Conservation (phyloP, 192 early-diverging fungal genomes). For the Funneliformis geosporum region DNA sequence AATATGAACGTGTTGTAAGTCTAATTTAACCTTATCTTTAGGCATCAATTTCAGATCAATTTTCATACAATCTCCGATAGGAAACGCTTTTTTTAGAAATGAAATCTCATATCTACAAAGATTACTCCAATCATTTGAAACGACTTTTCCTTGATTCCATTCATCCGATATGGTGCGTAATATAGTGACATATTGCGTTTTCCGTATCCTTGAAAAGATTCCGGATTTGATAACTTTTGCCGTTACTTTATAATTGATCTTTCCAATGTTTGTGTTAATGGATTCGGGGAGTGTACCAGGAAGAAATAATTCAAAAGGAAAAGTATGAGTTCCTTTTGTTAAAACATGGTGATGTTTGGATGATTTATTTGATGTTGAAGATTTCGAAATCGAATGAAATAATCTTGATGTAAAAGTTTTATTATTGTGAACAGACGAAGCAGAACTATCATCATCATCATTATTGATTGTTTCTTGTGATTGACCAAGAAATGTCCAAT, state of each 20-base stretch:
- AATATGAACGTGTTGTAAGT: neutral
- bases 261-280: conserved; percentile 38
- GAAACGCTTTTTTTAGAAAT: neutral
- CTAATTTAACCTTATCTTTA: neutral
- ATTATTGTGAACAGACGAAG: neutral
- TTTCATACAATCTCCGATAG: neutral
- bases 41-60: neutral
- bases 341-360: neutral
- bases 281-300: conserved; percentile 39
- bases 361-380: neutral
- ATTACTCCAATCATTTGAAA: neutral
- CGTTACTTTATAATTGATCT: conserved; percentile 37
- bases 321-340: conserved; percentile 22
- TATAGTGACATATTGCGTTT: neutral
- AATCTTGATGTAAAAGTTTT: neutral
- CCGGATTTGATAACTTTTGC: conserved; percentile 21
- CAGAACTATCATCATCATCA: neutral
- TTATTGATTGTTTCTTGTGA: neutral
- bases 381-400: neutral
- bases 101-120: neutral
- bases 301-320: conserved; percentile 36
- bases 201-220: neutral
- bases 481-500: conserved; percentile 2
- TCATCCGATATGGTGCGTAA: neutral
- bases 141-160: neutral